Evolutionary conservation across 1,139 yeast species (phyloP), one percentile per base, ranked within the genome.

Genomic region (Taphrina wiesneri): DNA sequence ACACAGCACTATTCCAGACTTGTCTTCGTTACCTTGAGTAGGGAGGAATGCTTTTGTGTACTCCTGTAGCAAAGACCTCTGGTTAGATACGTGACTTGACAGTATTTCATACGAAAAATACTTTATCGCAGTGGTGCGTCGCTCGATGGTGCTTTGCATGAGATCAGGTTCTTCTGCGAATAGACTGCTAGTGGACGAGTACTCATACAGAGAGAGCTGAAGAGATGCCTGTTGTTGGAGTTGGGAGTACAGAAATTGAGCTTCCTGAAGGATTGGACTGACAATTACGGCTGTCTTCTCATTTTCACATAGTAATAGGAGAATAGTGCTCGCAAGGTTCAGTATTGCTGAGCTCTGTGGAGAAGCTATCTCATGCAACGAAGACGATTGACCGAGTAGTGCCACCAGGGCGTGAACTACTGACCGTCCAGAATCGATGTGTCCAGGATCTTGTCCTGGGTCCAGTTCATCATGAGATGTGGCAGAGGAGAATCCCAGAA

Each of bases 381-480:
- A 28, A 7, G 49, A 9, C 7, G 49, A 21, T 19, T 21, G 28
- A 2, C n/a, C 28, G 15, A 52, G 56, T 11, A 39, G 19, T 11
- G 11, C 39, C 19, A 60, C 7, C 26, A 60, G 21, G n/a, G 32
- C 19, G 21, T 60, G 64, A 26, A 51, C n/a, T 26, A 60, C 21
- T 9, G 64, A 60, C 4, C 51, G 19, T 60, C 57, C 64, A 39
- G 64, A 60, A 19, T 57, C 64, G 19, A 60, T 51, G 15, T 60
- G 57, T 28, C 64, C 64, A 15, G 64, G 41, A 2, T 49, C 56
- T 5, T 9, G 6, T 19, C 64, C 64, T 5, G 17, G 7, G 3
- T 13, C 15, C 34, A 49, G 17, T 5, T 36, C 36, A 3, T n/a
- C 23, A 15, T 17, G 7, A 17, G 32, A n/a, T 2, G 39, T 7